phyloP scores from a whole-genome alignment of 1,139 yeast species.

The Yamadazyma sp. region DNA sequence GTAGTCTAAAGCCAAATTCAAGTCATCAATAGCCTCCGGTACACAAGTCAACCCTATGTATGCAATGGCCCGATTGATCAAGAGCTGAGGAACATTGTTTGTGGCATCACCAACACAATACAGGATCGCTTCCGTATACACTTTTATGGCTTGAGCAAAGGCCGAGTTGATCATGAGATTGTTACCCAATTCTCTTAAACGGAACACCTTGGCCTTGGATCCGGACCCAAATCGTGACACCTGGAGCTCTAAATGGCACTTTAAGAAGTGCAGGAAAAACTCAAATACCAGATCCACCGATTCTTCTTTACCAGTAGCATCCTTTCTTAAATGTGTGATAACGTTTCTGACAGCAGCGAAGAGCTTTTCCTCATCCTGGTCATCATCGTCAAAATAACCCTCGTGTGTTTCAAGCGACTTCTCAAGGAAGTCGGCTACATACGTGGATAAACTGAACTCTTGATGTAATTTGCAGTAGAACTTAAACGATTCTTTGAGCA shows the following conservation, averaged over 20 bases:
- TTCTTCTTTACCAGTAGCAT: constrained; percentile 6
- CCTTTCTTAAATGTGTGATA: constrained; percentile 9
- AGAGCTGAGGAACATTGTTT: constrained; percentile 31
- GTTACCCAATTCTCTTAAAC: constrained; percentile 43
- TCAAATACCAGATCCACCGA: constrained; percentile 12
- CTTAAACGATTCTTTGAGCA: constrained; percentile 18
- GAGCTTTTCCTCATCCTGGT: too few relatives aligned
- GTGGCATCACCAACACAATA: constrained; percentile 17
- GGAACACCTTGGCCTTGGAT: constrained; percentile 12
- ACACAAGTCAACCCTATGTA: constrained; percentile 45
- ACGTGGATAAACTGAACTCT: constrained; percentile 8
- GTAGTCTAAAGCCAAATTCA: constrained; percentile 30
- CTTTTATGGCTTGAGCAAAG: constrained; percentile 42
- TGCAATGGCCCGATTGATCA: constrained; percentile 44
- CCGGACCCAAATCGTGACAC: not conserved
- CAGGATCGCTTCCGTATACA: constrained; percentile 40
- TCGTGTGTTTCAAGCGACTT: constrained; percentile 6
- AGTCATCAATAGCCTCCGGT: constrained; percentile 41
- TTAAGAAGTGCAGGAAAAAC: constrained; percentile 10
- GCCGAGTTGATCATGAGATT: constrained; percentile 39
- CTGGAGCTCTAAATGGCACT: constrained; percentile 14
- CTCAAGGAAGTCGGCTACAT: constrained; percentile 12
- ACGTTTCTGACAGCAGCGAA: constrained; percentile 10
- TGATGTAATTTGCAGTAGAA: constrained; percentile 5
- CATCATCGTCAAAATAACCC: constrained; percentile 6